These are phyloP conservation scores for Brassica hybrid DNA, from an alignment of 441 rosid species.

Conservation along the genomic window DNA sequence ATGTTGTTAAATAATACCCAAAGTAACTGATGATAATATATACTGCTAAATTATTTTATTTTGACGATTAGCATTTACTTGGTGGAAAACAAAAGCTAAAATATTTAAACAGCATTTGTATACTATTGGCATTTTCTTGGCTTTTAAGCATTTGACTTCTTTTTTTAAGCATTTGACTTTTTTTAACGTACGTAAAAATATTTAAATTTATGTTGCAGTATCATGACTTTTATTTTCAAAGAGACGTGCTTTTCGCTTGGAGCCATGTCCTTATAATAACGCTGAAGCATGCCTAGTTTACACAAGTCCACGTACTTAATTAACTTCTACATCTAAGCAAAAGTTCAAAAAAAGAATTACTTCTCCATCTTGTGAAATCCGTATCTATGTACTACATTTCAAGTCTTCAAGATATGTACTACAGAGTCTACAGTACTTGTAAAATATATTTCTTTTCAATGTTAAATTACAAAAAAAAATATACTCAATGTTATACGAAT, in stretches of 20 bases:
- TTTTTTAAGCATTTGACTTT: not conserved
- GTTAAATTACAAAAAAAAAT: no score
- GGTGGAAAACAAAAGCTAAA: not conserved
- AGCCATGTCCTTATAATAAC: conserved; percentile 5
- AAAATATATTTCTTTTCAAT: not conserved
- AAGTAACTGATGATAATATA: not conserved
- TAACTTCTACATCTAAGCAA: no score
- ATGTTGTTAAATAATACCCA: not conserved
- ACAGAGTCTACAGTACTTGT: not conserved
- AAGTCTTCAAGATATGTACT: not conserved
- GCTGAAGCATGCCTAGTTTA: conserved; percentile 29
- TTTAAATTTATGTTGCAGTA: not conserved
- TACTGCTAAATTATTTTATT: not conserved
- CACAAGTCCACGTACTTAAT: conserved; percentile 12
- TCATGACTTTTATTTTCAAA: conserved; percentile 10
- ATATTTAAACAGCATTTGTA: not conserved
- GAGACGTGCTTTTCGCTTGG: conserved; percentile 35
- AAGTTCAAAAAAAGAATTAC: no score
- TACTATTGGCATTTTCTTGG: conserved; percentile 9
- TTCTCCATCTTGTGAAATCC: conserved; percentile 20
- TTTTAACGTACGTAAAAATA: conserved; percentile 5
- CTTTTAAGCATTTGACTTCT: not conserved
- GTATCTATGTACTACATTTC: not conserved
- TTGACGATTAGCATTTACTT: not conserved
- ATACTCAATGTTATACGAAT: not conserved